phyloP scores from a whole-genome alignment of 805 yeast species.

The Groenewaldozyma tartarivorans region DNA sequence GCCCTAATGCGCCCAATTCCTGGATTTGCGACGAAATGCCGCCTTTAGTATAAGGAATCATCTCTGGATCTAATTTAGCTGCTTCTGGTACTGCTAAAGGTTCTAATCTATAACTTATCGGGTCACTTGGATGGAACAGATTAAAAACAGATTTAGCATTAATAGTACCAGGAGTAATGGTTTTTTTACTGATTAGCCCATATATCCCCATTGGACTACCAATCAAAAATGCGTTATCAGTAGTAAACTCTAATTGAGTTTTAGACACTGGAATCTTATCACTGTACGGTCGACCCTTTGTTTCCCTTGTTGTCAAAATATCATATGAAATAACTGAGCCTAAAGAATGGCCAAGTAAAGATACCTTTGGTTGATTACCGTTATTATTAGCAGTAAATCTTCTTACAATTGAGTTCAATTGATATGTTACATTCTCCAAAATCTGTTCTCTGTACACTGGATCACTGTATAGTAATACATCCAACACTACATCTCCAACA shows the following conservation, averaged over 20 bases:
- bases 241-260: constrained; percentile 51
- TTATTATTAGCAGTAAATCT: constrained; percentile 57
- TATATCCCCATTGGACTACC: constrained; percentile 92
- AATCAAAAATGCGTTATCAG: constrained; percentile 64
- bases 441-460: constrained; percentile 57
- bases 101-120: constrained; percentile 82
- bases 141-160: constrained; percentile 53
- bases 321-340: constrained; percentile 84
- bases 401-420: constrained; percentile 54
- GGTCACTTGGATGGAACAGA: constrained; percentile 84
- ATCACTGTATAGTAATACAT: constrained; percentile 67
- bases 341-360: constrained; percentile 81
- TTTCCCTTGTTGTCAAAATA: constrained; percentile 34
- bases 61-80: constrained; percentile 42
- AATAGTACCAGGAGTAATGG: constrained; percentile 31
- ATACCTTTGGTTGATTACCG: constrained; percentile 49
- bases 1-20: constrained; percentile 23
- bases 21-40: constrained; percentile 31
- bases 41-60: constrained; percentile 43
- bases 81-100: constrained; percentile 52
- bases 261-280: constrained; percentile 13
- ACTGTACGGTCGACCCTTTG: constrained; percentile 4
- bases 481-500: constrained; percentile 80
- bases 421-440: constrained; percentile 46
- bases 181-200: constrained; percentile 58